Evolutionary conservation across 75 land plant genomes (phyloP), one percentile per base, ranked within the genome.

Genomic region (Larix kaempferi): DNA sequence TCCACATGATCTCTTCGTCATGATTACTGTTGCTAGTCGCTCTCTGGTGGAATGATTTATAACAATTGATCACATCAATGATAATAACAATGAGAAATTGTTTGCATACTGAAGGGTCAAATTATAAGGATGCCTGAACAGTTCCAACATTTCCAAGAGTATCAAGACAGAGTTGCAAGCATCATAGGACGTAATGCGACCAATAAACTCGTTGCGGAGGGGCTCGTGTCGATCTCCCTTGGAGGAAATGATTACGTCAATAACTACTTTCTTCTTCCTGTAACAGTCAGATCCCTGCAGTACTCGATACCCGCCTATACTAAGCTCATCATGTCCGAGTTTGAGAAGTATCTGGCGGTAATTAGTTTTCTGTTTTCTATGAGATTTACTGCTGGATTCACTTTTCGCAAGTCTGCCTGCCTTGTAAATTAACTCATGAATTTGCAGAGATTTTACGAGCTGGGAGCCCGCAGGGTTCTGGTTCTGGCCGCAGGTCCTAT

Each of bases 201-300:
- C 15, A 19, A 64, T 41, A 57, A 44, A 55, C 78, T 89, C 0
- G 85, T 94, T 54, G 80, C 77, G 26, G 57, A 78, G 10, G 88
- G 88, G 0, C 77, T 89, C 0, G 63, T 86, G 5, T 84, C 87
- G 3, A 73, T 89, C 25, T 75, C 83, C 49, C 76, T 89, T 16
- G 91, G 91, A 35, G 85, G 87, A 72, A 94, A 94, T 27, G 96
- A 94, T 78, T 91, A 90, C 71, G 88, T 94, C 56, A 88, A 90
- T 88, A 94, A 94, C 83, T 94, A 94, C 80, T 90, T 78, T 71
- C 69, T 92, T 77, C 72, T 87, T 15, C 84, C 91, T 3, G 82
- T 63, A 71, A 89, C 94, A 0, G 74, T 82, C 5, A 79, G 89
- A 56, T 80, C 91, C 1, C 78, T 82, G 41, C 79, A 93, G 77